Conservation (phyloP, 75 land plant genomes). For the Picea sitchensis region DNA sequence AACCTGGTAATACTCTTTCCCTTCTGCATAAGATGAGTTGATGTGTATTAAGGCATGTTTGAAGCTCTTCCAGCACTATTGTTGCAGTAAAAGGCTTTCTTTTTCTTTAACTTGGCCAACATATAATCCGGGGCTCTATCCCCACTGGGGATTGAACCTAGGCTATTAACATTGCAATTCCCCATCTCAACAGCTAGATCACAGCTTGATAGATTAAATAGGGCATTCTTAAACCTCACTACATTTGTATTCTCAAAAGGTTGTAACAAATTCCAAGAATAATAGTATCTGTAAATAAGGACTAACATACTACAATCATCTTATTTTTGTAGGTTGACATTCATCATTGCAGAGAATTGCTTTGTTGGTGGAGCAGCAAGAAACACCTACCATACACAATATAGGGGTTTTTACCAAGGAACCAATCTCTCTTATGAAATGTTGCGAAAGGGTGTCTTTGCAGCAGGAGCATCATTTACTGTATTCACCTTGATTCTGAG, state of each 20-base stretch:
- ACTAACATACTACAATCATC: not conserved
- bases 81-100: not conserved
- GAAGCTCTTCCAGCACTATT: too few relatives aligned
- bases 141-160: not conserved
- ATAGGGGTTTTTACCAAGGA: constrained; percentile 27
- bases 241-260: not conserved
- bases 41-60: too few relatives aligned
- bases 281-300: too few relatives aligned
- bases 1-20: too few relatives aligned
- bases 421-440: constrained; percentile 61
- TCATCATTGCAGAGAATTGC: constrained; percentile 72
- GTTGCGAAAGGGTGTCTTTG: constrained; percentile 80
- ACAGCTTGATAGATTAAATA: not conserved
- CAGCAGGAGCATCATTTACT: constrained; percentile 82
- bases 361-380: constrained; percentile 74
- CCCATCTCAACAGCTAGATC: too few relatives aligned
- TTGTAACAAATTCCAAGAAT: not conserved
- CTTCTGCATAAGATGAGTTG: too few relatives aligned
- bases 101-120: not conserved
- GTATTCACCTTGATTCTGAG: constrained; percentile 79
- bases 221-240: not conserved
- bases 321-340: constrained; percentile 57
- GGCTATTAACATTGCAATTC: not conserved
- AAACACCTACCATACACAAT: constrained; percentile 75
- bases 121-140: not conserved